These are phyloP conservation scores for Sphaerostilbella broomeana DNA, from an alignment of 2,329 filamentous ascomycete genomes.

Conservation along the genomic window DNA sequence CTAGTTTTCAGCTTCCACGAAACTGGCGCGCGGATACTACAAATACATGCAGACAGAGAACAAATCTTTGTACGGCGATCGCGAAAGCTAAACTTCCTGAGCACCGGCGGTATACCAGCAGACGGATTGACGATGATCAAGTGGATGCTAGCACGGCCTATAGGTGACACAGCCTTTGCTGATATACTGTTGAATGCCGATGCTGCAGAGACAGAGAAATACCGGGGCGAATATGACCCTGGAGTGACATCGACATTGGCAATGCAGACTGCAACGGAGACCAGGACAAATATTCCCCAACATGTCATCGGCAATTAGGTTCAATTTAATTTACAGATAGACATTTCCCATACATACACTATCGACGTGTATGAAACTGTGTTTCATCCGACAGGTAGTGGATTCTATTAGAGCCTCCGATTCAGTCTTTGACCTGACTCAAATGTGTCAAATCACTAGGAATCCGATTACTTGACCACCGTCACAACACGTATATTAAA, in stretches of 20 bases:
- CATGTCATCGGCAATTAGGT: too few species aligned
- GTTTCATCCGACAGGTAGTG: too few species aligned
- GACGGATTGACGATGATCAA: not conserved
- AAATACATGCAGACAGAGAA: not conserved
- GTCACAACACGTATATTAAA: too few species aligned
- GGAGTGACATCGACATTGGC: not conserved
- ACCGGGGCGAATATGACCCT: not conserved
- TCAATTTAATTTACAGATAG: too few species aligned
- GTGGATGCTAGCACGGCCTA: not conserved
- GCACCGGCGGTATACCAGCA: not conserved
- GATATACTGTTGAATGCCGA: not conserved
- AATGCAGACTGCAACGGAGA: too few species aligned
- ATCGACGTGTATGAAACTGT: too few species aligned
- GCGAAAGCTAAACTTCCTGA: not conserved
- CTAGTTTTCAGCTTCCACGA: not conserved
- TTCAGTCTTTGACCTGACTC: too few species aligned
- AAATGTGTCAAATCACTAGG: too few species aligned
- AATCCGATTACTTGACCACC: too few species aligned
- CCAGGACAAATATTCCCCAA: too few species aligned
- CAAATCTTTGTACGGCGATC: not conserved
- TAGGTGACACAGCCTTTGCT: not conserved
- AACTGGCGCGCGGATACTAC: not conserved
- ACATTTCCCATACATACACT: too few species aligned
- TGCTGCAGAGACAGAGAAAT: not conserved
- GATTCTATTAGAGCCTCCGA: too few species aligned